Base-by-base conservation (phyloP, 139 green algal species). In the Coccomyxa sp. region DNA sequence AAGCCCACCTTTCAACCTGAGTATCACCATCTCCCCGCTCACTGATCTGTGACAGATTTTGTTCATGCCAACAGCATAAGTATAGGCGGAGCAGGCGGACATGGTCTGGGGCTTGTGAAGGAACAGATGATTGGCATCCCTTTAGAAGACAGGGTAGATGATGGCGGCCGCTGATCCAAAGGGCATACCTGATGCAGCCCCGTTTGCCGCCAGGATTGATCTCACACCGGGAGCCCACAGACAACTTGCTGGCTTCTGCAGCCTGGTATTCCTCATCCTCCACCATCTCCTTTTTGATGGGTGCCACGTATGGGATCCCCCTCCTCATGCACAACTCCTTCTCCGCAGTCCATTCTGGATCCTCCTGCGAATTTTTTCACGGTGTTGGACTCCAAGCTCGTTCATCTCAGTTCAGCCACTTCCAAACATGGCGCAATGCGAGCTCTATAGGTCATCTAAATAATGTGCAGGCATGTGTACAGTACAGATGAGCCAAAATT, bases 291-390 rank as follows among this genome's bases (percentile, higher is more conserved):
- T 76, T 76, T 25, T 58, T 57, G 31, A 80, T 76, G 4, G 88
- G 82, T 13, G 86, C 32, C 28, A 79, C 76, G 71, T 92, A 94
- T 15, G 91, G 82, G 28, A 86, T 68, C 14, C 92, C 91, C 11
- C 85, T 84, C 63, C 89, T 82, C 79, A 82, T 87, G 14, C 92
- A 92, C 85, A 97, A 92, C 87, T 97, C 94, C 85, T 95, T 95
- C 71, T 95, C 92, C 15, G 98, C 82, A 17, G 92, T 97, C 96
- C 96, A 99, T 13, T 75, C 91, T 58, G 96, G 96, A 84, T 99
- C 96, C 28, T 93, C 87, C 51, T 85, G 84, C 28, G 18, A 7
- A 51, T 51, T 51, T 51, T 51, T 51, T 51, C 7, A 7, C 38
- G 38, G 38, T 51, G 38, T 51, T 51, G 38, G 38, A 51, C 38